phyloP scores from a whole-genome alignment of 23 red algal species.

The Gracilaria caudata region DNA sequence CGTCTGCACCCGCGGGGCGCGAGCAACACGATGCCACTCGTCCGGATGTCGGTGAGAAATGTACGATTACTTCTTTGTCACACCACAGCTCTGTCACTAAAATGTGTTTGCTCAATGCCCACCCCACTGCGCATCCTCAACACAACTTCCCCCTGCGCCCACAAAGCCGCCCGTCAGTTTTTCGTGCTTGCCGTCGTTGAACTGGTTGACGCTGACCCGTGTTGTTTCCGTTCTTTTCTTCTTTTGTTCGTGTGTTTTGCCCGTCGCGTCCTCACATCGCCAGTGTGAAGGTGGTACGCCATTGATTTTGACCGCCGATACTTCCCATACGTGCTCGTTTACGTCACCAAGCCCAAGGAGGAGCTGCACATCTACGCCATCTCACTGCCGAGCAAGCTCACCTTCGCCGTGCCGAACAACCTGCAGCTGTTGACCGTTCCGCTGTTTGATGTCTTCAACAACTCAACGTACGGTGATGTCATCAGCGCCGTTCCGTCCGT shows the following conservation, averaged over 20 bases:
- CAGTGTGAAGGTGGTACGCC: conserved; percentile 81
- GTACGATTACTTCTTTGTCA: conserved; percentile 43
- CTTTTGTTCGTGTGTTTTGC: neutral
- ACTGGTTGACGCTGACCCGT: neutral
- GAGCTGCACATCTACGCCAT: conserved; percentile 81
- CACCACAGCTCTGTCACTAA: neutral
- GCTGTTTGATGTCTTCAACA: conserved; percentile 82
- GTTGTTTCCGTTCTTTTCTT: neutral
- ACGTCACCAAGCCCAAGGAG: conserved; percentile 83
- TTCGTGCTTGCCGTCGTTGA: too few species aligned
- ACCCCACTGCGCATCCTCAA: too few species aligned
- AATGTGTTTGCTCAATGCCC: conserved; percentile 3
- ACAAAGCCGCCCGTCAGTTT: too few species aligned
- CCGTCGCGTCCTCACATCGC: neutral
- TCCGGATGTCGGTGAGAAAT: conserved; percentile 58
- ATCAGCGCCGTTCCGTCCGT: conserved; percentile 73
- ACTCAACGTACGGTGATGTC: conserved; percentile 75
- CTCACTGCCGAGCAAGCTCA: conserved; percentile 70
- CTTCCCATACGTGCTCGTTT: conserved; percentile 85
- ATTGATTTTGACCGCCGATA: conserved; percentile 78
- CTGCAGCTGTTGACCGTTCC: conserved; percentile 86
- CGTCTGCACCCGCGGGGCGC: neutral
- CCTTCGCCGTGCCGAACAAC: conserved; percentile 86
- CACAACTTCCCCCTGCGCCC: neutral
- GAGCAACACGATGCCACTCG: conserved; percentile 25